phyloP scores from a whole-genome alignment of 768 basidiomycete genomes.

The Lentinus brumalis region DNA sequence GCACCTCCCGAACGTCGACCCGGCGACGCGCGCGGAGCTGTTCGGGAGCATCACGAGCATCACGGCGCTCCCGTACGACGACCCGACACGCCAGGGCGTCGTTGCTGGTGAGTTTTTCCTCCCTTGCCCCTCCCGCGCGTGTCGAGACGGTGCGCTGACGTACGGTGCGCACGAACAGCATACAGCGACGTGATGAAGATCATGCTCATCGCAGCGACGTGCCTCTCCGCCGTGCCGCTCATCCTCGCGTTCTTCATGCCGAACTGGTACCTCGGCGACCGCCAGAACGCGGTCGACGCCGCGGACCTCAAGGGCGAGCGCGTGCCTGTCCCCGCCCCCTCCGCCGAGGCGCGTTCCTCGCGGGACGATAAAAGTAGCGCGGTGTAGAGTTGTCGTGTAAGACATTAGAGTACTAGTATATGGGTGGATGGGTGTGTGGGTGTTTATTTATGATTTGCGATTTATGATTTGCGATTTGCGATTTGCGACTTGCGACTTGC shows the following conservation, averaged over 20 bases:
- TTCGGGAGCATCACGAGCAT: constrained; percentile 62
- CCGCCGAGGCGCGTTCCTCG: too few relatives aligned
- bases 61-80: constrained; percentile 46
- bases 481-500: too few relatives aligned
- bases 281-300: constrained; percentile 68
- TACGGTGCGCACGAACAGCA: constrained; percentile 1
- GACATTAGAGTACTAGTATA: too few relatives aligned
- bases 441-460: too few relatives aligned
- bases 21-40: constrained; percentile 44
- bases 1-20: constrained; percentile 52
- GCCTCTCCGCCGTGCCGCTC: constrained; percentile 11
- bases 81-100: constrained; percentile 54
- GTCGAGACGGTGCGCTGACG: background rate
- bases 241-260: constrained; percentile 44
- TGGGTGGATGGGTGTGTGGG: too few relatives aligned
- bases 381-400: too few relatives aligned
- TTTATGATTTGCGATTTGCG: too few relatives aligned
- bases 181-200: constrained; percentile 20
- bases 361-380: too few relatives aligned
- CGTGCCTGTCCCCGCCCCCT: background rate
- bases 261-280: constrained; percentile 67
- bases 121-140: background rate
- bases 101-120: constrained; percentile 35
- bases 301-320: constrained; percentile 9
- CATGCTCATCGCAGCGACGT: constrained; percentile 16